Conservation (phyloP, 257 asterid genomes). For the Solanum piurae region DNA sequence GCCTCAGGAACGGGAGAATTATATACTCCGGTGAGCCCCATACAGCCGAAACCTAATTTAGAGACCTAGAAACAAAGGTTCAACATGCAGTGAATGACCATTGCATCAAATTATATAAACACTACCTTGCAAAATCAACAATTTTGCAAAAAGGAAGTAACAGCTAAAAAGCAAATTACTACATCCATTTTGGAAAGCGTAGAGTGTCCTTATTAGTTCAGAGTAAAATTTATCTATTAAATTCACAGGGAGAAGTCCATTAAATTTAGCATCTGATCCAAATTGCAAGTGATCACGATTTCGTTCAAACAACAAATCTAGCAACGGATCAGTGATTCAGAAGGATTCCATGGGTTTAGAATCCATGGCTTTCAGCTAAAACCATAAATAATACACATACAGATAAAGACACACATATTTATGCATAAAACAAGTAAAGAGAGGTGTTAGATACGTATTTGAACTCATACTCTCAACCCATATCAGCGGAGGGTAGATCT, state of each 20-base stretch:
- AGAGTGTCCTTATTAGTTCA: neutral
- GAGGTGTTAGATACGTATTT: too few species aligned
- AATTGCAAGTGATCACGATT: neutral
- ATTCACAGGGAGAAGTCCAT: too few species aligned
- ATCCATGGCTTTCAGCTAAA: neutral
- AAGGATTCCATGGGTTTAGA: neutral
- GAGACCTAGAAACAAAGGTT: constrained; percentile 28
- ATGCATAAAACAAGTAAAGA: too few species aligned
- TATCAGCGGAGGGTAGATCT: neutral
- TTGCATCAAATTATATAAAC: neutral
- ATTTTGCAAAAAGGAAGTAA: neutral
- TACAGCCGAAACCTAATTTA: constrained; percentile 48
- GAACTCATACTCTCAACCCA: too few species aligned
- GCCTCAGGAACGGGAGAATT: constrained; percentile 35
- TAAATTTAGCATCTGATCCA: too few species aligned
- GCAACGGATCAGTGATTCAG: neutral
- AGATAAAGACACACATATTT: neutral
- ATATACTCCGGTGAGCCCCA: constrained; percentile 48
- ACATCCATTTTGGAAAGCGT: neutral
- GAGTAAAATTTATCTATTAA: neutral
- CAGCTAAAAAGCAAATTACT: neutral
- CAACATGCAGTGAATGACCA: neutral
- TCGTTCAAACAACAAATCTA: neutral
- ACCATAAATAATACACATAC: neutral
- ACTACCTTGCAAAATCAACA: neutral